phyloP scores from a whole-genome alignment of 305 asterid species.

The Fraxinus latifolia region DNA sequence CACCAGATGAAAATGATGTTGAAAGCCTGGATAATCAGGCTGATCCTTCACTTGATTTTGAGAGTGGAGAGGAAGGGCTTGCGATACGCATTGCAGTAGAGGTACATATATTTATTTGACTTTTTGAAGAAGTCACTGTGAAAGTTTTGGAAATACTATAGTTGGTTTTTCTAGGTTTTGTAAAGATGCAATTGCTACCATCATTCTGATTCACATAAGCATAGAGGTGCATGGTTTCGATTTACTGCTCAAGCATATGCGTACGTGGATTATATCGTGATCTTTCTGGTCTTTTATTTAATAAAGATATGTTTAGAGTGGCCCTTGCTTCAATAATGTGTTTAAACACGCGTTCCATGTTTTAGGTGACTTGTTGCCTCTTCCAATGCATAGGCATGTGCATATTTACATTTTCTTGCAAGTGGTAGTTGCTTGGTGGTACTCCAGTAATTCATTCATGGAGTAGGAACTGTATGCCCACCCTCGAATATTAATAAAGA shows the following conservation, averaged over 20 bases:
- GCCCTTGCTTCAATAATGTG: not conserved
- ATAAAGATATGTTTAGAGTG: not conserved
- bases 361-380: not conserved
- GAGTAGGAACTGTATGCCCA: not conserved
- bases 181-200: not conserved
- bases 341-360: not conserved
- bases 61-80: conserved; percentile 88
- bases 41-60: conserved; percentile 41
- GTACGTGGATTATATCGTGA: not conserved
- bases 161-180: not conserved
- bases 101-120: conserved; percentile 41
- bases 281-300: not conserved
- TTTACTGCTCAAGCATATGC: not conserved
- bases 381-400: not conserved
- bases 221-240: not conserved
- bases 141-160: not conserved
- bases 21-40: conserved; percentile 33
- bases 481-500: not conserved
- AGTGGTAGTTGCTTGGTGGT: not conserved
- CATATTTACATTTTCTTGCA: not conserved
- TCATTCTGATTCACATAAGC: conserved; percentile 4
- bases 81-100: conserved; percentile 80
- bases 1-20: conserved; percentile 29
- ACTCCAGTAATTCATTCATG: not conserved
- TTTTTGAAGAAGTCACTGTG: not conserved